Conservation (phyloP, 2,329 filamentous ascomycete genomes). For the Diaporthe aspalathi region DNA sequence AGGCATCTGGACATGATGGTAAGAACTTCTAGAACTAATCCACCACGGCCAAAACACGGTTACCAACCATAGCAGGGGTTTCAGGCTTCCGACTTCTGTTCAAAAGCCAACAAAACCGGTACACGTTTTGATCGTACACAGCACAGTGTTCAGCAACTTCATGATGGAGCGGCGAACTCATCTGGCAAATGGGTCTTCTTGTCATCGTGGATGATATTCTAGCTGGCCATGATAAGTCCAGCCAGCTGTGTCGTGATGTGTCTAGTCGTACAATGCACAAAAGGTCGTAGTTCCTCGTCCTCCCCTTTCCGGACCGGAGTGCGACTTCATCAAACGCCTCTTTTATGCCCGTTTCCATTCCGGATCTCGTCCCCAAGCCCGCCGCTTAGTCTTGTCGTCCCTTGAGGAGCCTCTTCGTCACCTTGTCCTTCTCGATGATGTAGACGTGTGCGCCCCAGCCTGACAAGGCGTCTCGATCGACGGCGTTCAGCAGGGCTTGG, state of each 20-base stretch:
- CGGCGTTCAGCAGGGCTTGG: constrained; percentile 92
- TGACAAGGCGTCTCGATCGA: constrained; percentile 95
- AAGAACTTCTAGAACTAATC: background rate
- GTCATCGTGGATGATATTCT: constrained; percentile 30
- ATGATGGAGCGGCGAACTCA: background rate
- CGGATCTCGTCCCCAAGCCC: background rate
- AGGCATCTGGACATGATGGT: background rate
- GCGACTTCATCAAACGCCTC: constrained; percentile 20
- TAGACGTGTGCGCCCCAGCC: constrained; percentile 99
- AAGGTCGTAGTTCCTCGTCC: constrained; percentile 35
- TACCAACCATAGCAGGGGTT: background rate
- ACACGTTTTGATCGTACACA: background rate
- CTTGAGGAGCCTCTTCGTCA: constrained; percentile 98
- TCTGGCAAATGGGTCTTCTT: background rate
- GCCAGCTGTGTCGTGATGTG: constrained; percentile 38
- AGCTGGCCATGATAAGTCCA: constrained; percentile 28
- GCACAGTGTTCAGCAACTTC: background rate
- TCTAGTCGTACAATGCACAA: constrained; percentile 40
- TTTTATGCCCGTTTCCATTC: constrained; percentile 15
- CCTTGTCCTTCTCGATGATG: constrained; percentile 99
- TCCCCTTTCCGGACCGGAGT: constrained; percentile 26
- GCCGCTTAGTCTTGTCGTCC: constrained; percentile 87
- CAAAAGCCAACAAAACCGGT: background rate
- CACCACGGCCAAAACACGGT: background rate
- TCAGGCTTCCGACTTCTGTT: background rate